phyloP scores from a whole-genome alignment of 371 early-diverging fungal genomes.

The Mortierella sp. region DNA sequence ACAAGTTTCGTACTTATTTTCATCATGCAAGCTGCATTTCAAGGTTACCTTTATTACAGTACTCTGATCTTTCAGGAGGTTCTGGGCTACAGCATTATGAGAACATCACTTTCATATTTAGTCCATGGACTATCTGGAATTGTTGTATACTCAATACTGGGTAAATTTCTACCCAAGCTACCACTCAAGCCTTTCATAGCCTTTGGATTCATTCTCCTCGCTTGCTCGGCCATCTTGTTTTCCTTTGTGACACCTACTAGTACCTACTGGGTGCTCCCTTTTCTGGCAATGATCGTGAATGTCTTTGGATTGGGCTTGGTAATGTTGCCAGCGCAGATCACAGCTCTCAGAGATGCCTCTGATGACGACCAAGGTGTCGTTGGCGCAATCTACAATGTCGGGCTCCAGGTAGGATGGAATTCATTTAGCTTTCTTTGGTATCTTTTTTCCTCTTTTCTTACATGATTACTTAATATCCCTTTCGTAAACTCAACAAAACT shows the following conservation, averaged over 20 bases:
- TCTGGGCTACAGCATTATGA: slow-evolving; percentile 35
- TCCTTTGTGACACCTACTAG: slow-evolving; percentile 39
- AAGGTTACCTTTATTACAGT: slow-evolving; percentile 44
- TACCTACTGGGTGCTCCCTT: slow-evolving; percentile 45
- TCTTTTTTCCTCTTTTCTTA: not conserved
- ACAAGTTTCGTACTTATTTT: slow-evolving; percentile 46
- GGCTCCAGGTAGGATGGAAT: slow-evolving; percentile 36
- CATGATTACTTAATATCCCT: not conserved
- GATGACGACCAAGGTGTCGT: slow-evolving; percentile 56
- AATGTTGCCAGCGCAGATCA: slow-evolving; percentile 54
- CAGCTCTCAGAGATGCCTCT: slow-evolving; percentile 46
- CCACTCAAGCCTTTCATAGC: slow-evolving; percentile 45
- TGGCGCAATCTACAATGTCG: slow-evolving; percentile 53
- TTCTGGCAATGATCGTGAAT: slow-evolving; percentile 37
- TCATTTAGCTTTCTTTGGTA: not conserved
- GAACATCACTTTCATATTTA: slow-evolving; percentile 38
- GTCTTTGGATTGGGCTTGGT: slow-evolving; percentile 51
- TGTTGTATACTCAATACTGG: slow-evolving; percentile 39
- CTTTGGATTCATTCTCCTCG: slow-evolving; percentile 29
- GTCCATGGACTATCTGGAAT: slow-evolving; percentile 42
- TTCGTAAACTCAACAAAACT: not conserved
- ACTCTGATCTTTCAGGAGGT: slow-evolving; percentile 54
- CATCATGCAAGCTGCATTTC: slow-evolving; percentile 50
- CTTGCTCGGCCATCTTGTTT: slow-evolving; percentile 36
- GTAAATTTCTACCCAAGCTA: slow-evolving; percentile 36